Evolutionary conservation across 805 yeast genomes (phyloP).

Genomic region (Metschnikowia borealis): DNA sequence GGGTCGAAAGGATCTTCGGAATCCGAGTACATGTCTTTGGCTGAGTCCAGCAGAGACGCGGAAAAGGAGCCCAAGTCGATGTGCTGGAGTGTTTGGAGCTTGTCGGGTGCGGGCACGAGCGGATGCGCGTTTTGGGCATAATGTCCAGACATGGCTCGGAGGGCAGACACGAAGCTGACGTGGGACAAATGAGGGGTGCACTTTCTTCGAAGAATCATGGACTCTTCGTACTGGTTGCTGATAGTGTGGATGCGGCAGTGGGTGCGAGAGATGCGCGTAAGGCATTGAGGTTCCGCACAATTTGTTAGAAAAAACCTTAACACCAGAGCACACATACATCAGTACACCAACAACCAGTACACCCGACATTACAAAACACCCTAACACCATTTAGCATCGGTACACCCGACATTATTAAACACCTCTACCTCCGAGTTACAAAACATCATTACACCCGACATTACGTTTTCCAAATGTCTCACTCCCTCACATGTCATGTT

Average conservation of each 20-base stretch:
- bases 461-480: too few relatives aligned
- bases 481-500: too few relatives aligned
- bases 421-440: background rate
- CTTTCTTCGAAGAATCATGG: constrained; percentile 8
- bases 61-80: constrained; percentile 19
- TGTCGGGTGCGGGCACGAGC: constrained; percentile 11
- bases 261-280: too few relatives aligned
- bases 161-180: background rate
- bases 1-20: constrained; percentile 20
- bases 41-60: constrained; percentile 9
- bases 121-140: background rate
- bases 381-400: background rate
- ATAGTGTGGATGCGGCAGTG: too few relatives aligned
- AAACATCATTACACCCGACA: background rate
- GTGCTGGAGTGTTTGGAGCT: constrained; percentile 9
- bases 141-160: background rate
- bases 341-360: too few relatives aligned
- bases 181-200: background rate
- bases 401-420: background rate
- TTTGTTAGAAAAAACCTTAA: too few relatives aligned
- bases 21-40: constrained; percentile 4
- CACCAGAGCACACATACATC: too few relatives aligned
- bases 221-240: background rate
- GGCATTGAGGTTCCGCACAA: too few relatives aligned
- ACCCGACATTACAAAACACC: background rate